phyloP scores from a whole-genome alignment of 2,329 filamentous ascomycete genomes.

The Aspergillus aculeatus region DNA sequence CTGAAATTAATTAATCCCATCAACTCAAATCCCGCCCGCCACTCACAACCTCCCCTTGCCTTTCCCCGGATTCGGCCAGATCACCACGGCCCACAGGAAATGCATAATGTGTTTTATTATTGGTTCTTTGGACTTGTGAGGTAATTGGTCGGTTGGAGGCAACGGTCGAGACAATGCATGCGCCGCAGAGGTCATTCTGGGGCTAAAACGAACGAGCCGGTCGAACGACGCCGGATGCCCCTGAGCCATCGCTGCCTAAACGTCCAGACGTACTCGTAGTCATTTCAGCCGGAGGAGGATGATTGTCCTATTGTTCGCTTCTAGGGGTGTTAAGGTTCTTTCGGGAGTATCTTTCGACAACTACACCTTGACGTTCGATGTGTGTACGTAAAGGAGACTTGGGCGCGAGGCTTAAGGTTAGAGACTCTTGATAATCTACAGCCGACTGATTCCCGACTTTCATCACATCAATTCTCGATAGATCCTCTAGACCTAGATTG shows the following conservation, averaged over 20 bases:
- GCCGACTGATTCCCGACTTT: too few relatives aligned
- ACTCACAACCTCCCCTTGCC: not conserved
- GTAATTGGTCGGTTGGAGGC: not conserved
- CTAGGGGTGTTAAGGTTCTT: not conserved
- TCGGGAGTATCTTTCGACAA: too few relatives aligned
- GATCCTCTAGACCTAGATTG: too few relatives aligned
- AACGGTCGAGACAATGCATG: not conserved
- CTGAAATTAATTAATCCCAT: conserved; percentile 1
- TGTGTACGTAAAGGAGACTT: too few relatives aligned
- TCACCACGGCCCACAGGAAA: not conserved
- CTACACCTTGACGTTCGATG: too few relatives aligned
- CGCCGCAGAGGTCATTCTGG: not conserved
- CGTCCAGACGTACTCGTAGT: not conserved
- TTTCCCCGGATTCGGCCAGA: conserved; percentile 4
- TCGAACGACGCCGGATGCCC: conserved; percentile 7
- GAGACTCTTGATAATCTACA: too few relatives aligned
- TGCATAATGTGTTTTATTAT: not conserved
- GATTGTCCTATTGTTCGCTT: not conserved
- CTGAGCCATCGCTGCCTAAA: not conserved
- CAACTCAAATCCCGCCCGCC: conserved; percentile 1
- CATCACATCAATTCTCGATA: too few relatives aligned
- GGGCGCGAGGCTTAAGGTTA: not conserved
- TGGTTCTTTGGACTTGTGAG: not conserved
- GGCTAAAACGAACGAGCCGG: not conserved
- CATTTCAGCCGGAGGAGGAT: too few relatives aligned